Evolutionary conservation across 805 yeast genomes (phyloP), one percentile per base, ranked within the genome.

Genomic region (Brettanomyces nanus): DNA sequence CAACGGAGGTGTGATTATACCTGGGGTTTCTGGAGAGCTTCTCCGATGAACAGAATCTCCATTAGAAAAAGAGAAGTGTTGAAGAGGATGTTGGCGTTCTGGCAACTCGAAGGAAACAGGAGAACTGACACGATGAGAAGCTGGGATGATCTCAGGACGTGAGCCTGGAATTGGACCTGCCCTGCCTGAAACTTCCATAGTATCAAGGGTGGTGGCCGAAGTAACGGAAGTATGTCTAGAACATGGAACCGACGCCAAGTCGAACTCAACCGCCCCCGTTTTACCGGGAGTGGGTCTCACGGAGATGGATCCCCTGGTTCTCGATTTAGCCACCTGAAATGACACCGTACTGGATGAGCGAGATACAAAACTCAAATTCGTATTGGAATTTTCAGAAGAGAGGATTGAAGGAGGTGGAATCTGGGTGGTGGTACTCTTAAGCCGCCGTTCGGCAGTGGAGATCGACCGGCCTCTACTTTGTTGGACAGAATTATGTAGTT

Each of bases 231-330:
- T 9, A n/a, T 28, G 31, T 9, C 31, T 9, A 9, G 31, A 15
- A 7, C 14, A n/a, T 14, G 14, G 31, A 7, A 14, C 14, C n/a
- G 31, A n/a, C 18, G n/a, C 13, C 10, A 30, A 19, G 18, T 30
- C 33, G n/a, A 15, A 15, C n/a, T 30, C 33, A n/a, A 30, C 33
- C 6, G 33, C n/a, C 14, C 15, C 7, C n/a, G 30, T 10, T 28
- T 23, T 15, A 14, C 7, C 18, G 9, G 15, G 15, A 11, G 75
- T 66, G 1, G 79, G 75, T 43, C 71, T 61, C 1, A 75, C 69
- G 32, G 75, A 68, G 36, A 75, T 73, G 2, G 80, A 74, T n/a
- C 77, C 76, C 40, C 81, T 56, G 45, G 75, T 76, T 44, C 69
- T 70, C 26, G 42, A 44, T 19, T 54, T 52, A 6, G 72, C 69